Percentiles rank a stretch among this genome's conserved stretches.
Conservation (phyloP, 495 filamentous ascomycete genomes). For the Penicillium coprophilum region DNA sequence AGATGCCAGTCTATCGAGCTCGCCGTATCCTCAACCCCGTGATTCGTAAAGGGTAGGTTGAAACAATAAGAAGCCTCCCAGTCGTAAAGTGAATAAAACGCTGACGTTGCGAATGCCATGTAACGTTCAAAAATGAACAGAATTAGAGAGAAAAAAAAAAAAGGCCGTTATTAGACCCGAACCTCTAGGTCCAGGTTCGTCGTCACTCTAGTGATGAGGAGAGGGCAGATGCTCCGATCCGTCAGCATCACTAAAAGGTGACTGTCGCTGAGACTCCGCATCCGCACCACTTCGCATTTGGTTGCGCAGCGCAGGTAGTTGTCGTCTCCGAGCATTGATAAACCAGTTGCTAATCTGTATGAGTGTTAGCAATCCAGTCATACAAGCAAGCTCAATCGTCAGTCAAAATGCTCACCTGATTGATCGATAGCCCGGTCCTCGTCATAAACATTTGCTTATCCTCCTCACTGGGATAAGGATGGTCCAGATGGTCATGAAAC, state of each 20-base stretch:
- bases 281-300: conserved; percentile 47
- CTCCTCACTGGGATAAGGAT: conserved; percentile 88
- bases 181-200: conserved; percentile 8
- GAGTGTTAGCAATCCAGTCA: background rate
- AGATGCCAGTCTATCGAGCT: conserved; percentile 33
- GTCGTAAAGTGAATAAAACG: conserved; percentile 29
- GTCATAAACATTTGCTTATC: conserved; percentile 82
- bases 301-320: conserved; percentile 66
- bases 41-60: conserved; percentile 22
- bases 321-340: conserved; percentile 83
- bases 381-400: background rate
- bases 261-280: conserved; percentile 38
- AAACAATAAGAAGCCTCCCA: conserved; percentile 13
- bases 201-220: conserved; percentile 27
- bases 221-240: conserved; percentile 37
- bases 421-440: conserved; percentile 74
- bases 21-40: conserved; percentile 26
- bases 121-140: conserved; percentile 12
- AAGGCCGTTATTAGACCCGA: conserved; percentile 19
- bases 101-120: conserved; percentile 27
- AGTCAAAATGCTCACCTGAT: conserved; percentile 54
- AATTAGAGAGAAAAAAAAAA: conserved; percentile 15
- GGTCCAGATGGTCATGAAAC: conserved; percentile 72
- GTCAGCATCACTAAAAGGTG: conserved; percentile 47
- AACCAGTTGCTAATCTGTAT: conserved; percentile 91